Evolutionary conservation across 805 yeast species (phyloP).

Genomic region (Teunomyces lycoperdinae): DNA sequence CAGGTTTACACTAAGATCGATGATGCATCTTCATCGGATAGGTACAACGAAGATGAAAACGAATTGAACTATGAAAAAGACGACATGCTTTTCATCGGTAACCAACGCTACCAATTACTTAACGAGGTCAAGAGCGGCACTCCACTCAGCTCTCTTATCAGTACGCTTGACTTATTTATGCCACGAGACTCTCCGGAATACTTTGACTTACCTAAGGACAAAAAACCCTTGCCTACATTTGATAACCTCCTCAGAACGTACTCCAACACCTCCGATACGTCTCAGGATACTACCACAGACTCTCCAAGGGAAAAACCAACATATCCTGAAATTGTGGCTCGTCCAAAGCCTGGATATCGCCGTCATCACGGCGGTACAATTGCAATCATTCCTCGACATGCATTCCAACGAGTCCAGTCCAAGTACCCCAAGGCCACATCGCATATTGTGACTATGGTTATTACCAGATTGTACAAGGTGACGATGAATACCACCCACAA

Average conservation of each 20-base stretch:
- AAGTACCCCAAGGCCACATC: slow-evolving; percentile 88
- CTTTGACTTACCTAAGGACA: not conserved
- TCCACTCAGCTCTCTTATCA: slow-evolving; percentile 79
- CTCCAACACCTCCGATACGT: slow-evolving; percentile 4
- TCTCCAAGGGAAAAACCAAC: not conserved
- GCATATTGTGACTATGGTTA: slow-evolving; percentile 89
- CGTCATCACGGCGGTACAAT: slow-evolving; percentile 56
- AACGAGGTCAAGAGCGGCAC: slow-evolving; percentile 81
- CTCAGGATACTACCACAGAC: not conserved
- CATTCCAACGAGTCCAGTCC: slow-evolving; percentile 67
- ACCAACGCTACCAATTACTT: slow-evolving; percentile 65
- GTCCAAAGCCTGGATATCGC: slow-evolving; percentile 45
- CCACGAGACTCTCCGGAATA: not conserved
- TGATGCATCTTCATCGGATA: not conserved
- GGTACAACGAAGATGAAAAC: slow-evolving; percentile 7
- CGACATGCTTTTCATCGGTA: slow-evolving; percentile 50
- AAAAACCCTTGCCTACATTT: slow-evolving; percentile 1
- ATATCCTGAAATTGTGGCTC: slow-evolving; percentile 56
- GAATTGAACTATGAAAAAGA: slow-evolving; percentile 28
- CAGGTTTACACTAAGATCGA: slow-evolving; percentile 65
- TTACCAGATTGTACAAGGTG: slow-evolving; percentile 82
- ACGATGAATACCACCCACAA: slow-evolving; percentile 88
- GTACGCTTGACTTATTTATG: slow-evolving; percentile 71
- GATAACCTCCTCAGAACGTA: slow-evolving; percentile 6
- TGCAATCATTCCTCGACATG: slow-evolving; percentile 85